Evolutionary conservation across 2,329 filamentous ascomycete genomes (phyloP).

Genomic region (Phialemoniopsis sp.): DNA sequence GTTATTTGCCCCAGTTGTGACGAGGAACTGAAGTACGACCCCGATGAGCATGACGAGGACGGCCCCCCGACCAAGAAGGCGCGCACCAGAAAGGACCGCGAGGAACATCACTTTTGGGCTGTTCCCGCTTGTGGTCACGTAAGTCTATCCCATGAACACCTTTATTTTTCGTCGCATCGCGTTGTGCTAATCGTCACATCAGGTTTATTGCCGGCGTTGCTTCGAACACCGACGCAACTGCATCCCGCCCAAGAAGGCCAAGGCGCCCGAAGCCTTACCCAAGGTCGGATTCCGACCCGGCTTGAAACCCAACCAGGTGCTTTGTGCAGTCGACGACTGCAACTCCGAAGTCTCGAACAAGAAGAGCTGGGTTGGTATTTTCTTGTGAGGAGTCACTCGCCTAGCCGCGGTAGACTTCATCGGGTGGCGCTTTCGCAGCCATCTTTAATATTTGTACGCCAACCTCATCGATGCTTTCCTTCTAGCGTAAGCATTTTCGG

Average conservation of each 20-base stretch:
- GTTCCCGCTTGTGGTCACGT: conserved; percentile 91
- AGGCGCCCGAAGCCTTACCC: background rate
- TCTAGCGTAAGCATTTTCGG: too few relatives aligned
- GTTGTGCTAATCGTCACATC: conserved; percentile 3
- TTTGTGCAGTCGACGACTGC: conserved; percentile 56
- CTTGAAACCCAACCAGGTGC: conserved; percentile 28
- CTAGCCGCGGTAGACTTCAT: too few relatives aligned
- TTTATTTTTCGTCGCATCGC: too few relatives aligned
- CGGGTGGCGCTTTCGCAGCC: too few relatives aligned
- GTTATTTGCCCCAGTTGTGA: conserved; percentile 85
- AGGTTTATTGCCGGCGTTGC: conserved; percentile 63
- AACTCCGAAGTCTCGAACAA: conserved; percentile 48
- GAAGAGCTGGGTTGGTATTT: conserved; percentile 58
- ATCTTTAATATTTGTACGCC: too few relatives aligned
- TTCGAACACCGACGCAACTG: conserved; percentile 52
- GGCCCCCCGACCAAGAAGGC: conserved; percentile 29
- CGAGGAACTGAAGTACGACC: conserved; percentile 75
- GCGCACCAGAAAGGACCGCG: conserved; percentile 44
- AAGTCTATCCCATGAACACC: too few relatives aligned
- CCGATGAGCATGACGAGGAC: conserved; percentile 29
- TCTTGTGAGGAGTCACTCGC: conserved; percentile 43
- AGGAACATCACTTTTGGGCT: conserved; percentile 88
- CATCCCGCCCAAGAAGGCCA: conserved; percentile 22
- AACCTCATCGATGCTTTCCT: too few relatives aligned
- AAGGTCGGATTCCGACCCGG: conserved; percentile 30